Conservation (phyloP, 2,329 filamentous ascomycete species). For the Ceratocystis variospora region DNA sequence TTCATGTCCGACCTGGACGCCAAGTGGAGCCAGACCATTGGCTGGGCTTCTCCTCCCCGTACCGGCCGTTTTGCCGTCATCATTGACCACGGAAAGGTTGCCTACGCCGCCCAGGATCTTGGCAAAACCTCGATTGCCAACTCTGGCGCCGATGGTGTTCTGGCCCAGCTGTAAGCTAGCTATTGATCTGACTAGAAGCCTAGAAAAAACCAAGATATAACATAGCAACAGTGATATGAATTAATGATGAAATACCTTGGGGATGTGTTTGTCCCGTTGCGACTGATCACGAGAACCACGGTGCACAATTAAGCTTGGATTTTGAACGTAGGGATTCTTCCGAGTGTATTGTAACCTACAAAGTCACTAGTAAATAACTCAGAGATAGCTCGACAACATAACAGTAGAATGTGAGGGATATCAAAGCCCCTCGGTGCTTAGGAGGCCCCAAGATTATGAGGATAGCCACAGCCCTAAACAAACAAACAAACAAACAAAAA, state of each 20-base stretch:
- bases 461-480: not conserved
- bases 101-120: constrained; percentile 63
- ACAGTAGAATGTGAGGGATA: not conserved
- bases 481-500: too few species aligned
- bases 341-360: not conserved
- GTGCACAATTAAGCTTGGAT: not conserved
- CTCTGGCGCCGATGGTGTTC: constrained; percentile 40
- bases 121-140: constrained; percentile 34
- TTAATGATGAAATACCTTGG: constrained; percentile 10
- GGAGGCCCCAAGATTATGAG: not conserved
- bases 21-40: constrained; percentile 63
- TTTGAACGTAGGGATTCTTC: not conserved
- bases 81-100: constrained; percentile 70
- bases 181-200: not conserved
- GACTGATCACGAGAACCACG: not conserved
- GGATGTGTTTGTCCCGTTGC: not conserved
- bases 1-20: constrained; percentile 59
- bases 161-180: constrained; percentile 36
- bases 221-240: constrained; percentile 3
- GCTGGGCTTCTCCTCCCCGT: constrained; percentile 62
- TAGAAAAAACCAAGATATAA: not conserved
- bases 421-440: not conserved
- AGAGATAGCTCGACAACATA: not conserved
- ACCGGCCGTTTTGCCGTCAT: constrained; percentile 69
- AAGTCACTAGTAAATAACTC: not conserved